Evolutionary conservation across 1,284 basidiomycete genomes (phyloP).

Genomic region (Farysia itapuensis): DNA sequence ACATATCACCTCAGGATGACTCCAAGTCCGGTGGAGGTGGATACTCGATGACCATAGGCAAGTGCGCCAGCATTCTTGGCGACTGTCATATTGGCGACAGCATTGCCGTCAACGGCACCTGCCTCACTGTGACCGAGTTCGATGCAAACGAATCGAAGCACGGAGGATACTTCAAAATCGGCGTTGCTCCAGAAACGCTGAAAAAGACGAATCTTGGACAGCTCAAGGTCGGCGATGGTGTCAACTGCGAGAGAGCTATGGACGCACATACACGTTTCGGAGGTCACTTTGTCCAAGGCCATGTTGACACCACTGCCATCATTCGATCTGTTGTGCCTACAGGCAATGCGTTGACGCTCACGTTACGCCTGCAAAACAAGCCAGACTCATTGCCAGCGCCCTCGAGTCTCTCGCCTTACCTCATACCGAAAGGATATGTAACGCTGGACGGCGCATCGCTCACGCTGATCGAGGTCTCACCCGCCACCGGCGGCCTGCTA

Average conservation of each 20-base stretch:
- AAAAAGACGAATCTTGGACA: constrained; percentile 78
- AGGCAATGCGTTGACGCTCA: constrained; percentile 81
- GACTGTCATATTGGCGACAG: constrained; percentile 94
- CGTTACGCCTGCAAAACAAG: constrained; percentile 67
- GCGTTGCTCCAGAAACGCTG: constrained; percentile 94
- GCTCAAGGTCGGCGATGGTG: constrained; percentile 76
- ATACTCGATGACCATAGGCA: constrained; percentile 78
- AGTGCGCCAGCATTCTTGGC: constrained; percentile 74
- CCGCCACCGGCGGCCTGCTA: constrained; percentile 45
- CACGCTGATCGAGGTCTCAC: constrained; percentile 76
- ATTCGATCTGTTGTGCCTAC: constrained; percentile 68
- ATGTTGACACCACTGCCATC: constrained; percentile 76
- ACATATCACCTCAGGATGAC: constrained; percentile 63
- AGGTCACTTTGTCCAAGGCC: constrained; percentile 87
- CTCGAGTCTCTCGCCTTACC: constrained; percentile 74
- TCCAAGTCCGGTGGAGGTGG: constrained; percentile 69
- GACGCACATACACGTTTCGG: constrained; percentile 86
- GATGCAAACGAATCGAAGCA: constrained; percentile 58
- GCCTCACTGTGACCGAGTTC: constrained; percentile 87
- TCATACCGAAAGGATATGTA: constrained; percentile 95
- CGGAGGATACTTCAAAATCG: constrained; percentile 74
- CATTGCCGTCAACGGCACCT: constrained; percentile 79
- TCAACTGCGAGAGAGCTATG: constrained; percentile 95
- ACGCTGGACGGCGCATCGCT: constrained; percentile 92
- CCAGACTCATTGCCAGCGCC: constrained; percentile 65